Conservation (phyloP, 116 monocot genomes). For the Iris pallida region DNA sequence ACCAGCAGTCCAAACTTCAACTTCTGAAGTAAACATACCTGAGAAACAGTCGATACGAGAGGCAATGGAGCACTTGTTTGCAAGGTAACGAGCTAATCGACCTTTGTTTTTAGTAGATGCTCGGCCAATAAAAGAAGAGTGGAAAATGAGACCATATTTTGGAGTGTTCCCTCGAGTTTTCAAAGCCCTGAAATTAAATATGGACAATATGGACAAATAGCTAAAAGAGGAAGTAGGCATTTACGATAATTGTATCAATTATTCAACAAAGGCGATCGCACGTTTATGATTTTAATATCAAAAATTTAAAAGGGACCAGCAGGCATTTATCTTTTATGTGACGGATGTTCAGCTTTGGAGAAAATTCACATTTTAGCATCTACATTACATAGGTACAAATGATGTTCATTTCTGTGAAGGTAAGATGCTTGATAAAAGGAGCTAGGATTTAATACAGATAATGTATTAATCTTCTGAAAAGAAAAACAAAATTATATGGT, state of each 20-base stretch:
- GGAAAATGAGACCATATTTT: conserved; percentile 92
- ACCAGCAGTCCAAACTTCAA: background rate
- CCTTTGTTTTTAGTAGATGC: conserved; percentile 80
- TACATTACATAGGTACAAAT: background rate
- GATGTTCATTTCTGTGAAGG: too few species aligned
- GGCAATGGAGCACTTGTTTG: conserved; percentile 95
- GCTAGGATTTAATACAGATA: background rate
- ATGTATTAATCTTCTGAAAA: background rate
- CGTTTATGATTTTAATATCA: background rate
- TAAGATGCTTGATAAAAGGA: too few species aligned
- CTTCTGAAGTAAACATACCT: conserved; percentile 25
- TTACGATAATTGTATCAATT: background rate
- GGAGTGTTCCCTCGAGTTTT: conserved; percentile 86
- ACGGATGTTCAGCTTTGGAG: background rate
- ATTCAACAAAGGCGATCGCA: background rate
- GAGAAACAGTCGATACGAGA: conserved; percentile 92
- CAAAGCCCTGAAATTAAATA: conserved; percentile 38
- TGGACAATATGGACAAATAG: too few species aligned
- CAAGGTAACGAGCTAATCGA: conserved; percentile 88
- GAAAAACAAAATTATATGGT: background rate
- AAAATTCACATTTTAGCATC: background rate
- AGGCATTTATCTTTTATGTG: background rate
- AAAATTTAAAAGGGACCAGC: background rate
- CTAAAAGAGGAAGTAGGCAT: background rate
- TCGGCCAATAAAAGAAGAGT: conserved; percentile 87